phyloP scores from a whole-genome alignment of 1,284 basidiomycete species.

The Sphagnurus paluster region DNA sequence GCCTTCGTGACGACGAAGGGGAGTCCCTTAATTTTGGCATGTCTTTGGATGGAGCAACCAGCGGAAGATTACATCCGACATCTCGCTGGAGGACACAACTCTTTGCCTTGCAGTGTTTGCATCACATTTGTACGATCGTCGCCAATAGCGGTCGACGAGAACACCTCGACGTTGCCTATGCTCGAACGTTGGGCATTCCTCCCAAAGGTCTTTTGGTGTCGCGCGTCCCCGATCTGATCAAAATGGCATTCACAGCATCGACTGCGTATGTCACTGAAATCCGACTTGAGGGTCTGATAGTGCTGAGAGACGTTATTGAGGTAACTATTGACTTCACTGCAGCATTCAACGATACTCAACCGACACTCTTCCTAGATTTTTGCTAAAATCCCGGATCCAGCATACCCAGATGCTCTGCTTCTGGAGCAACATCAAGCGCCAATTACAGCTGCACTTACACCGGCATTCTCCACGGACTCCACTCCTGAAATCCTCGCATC shows the following conservation, averaged over 20 bases:
- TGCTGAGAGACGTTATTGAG: slow-evolving; percentile 92
- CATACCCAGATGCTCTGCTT: slow-evolving; percentile 87
- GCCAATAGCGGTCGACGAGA: slow-evolving; percentile 73
- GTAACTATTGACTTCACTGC: slow-evolving; percentile 39
- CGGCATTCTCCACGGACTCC: slow-evolving; percentile 93
- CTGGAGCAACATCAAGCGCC: slow-evolving; percentile 99
- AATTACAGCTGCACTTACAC: slow-evolving; percentile 96
- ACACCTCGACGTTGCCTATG: slow-evolving; percentile 78
- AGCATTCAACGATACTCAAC: neutral
- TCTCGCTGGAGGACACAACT: slow-evolving; percentile 97
- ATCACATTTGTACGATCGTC: slow-evolving; percentile 84
- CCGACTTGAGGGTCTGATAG: slow-evolving; percentile 87
- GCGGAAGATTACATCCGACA: slow-evolving; percentile 45
- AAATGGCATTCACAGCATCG: slow-evolving; percentile 97
- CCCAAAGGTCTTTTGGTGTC: slow-evolving; percentile 66
- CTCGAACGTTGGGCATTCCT: slow-evolving; percentile 47
- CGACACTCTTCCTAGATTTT: slow-evolving; percentile 62
- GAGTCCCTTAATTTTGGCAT: slow-evolving; percentile 78
- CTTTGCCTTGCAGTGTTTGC: slow-evolving; percentile 92
- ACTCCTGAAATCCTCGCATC: slow-evolving; percentile 94
- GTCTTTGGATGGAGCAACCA: slow-evolving; percentile 34
- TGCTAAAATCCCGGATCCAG: slow-evolving; percentile 85
- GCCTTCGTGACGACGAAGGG: slow-evolving; percentile 87
- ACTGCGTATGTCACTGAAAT: slow-evolving; percentile 96
- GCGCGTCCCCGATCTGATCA: slow-evolving; percentile 91